Conservation (phyloP, 805 yeast species). For the Saccharomycopsis sp. region DNA sequence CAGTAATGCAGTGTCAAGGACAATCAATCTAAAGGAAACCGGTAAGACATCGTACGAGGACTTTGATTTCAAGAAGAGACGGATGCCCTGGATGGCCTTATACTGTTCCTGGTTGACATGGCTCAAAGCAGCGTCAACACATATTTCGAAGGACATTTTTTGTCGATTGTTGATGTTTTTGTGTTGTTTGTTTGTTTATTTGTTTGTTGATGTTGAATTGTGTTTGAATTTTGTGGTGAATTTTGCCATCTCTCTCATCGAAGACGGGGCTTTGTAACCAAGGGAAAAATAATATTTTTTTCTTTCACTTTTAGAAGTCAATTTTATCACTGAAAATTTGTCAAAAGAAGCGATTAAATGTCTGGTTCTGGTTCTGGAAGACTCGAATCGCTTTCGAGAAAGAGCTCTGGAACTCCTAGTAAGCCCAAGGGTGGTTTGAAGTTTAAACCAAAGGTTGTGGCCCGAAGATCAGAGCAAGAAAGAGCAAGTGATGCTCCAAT, state of each 20-base stretch:
- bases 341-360: no score
- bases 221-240: no score
- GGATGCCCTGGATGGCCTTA: conserved; percentile 70
- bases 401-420: conserved; percentile 17
- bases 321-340: no score
- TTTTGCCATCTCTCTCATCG: no score
- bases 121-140: no score
- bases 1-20: conserved; percentile 80
- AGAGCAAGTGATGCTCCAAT: conserved; percentile 61
- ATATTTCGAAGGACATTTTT: no score
- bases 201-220: no score
- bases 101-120: conserved; percentile 53
- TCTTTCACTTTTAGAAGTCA: no score
- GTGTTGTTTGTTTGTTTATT: no score
- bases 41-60: conserved; percentile 96
- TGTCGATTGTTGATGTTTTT: no score
- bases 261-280: no score
- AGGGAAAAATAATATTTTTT: no score
- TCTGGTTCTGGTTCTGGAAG: conserved; percentile 1
- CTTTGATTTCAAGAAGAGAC: conserved; percentile 76
- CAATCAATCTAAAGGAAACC: conserved; percentile 85
- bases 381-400: conserved; percentile 9
- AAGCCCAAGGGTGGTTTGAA: conserved; percentile 43
- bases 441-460: conserved; percentile 82
- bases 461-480: conserved; percentile 74